These are phyloP conservation scores for Globisporangium takayamanum DNA, from an alignment of 352 stramenopile genomes.

Conservation along the genomic window DNA sequence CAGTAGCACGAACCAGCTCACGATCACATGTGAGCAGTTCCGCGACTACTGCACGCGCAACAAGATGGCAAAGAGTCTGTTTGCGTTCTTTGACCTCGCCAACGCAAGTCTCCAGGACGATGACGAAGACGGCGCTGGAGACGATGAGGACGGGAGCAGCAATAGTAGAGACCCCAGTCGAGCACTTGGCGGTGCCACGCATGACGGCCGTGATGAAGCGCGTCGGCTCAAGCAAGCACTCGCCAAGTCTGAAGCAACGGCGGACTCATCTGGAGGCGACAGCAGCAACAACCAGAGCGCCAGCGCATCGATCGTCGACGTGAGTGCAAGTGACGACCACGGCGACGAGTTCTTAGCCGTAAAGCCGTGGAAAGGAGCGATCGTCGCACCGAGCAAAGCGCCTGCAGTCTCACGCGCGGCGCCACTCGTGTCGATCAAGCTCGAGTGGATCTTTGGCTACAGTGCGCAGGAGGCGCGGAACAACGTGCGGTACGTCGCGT, in stretches of 20 bases:
- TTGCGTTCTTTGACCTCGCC: slow-evolving; percentile 59
- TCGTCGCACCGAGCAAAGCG: slow-evolving; percentile 58
- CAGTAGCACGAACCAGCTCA: slow-evolving; percentile 20
- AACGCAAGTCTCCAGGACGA: slow-evolving; percentile 15
- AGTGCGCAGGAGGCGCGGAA: slow-evolving; percentile 72
- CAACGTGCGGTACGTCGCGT: slow-evolving; percentile 66
- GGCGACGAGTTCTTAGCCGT: slow-evolving; percentile 79
- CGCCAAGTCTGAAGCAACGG: neutral
- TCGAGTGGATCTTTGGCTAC: slow-evolving; percentile 93
- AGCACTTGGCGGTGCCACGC: too few species aligned
- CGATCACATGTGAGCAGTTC: slow-evolving; percentile 77
- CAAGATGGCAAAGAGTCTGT: slow-evolving; percentile 41
- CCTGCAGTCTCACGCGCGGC: slow-evolving; percentile 46
- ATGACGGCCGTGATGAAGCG: slow-evolving; percentile 8
- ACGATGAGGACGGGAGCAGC: neutral
- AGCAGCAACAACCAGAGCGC: neutral
- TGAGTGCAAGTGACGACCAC: slow-evolving; percentile 14
- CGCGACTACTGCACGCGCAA: slow-evolving; percentile 67
- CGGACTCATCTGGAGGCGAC: too few species aligned
- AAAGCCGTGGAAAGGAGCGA: slow-evolving; percentile 82
- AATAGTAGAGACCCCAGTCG: neutral
- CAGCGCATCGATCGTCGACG: slow-evolving; percentile 2
- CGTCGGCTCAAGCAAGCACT: slow-evolving; percentile 6
- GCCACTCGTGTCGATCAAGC: slow-evolving; percentile 56
- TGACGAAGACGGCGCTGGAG: slow-evolving; percentile 7